Percentiles rank a stretch among this genome's conserved stretches.
These are phyloP conservation scores for Prunus salicina DNA, from an alignment of 306 rosid species.

Conservation along the genomic window DNA sequence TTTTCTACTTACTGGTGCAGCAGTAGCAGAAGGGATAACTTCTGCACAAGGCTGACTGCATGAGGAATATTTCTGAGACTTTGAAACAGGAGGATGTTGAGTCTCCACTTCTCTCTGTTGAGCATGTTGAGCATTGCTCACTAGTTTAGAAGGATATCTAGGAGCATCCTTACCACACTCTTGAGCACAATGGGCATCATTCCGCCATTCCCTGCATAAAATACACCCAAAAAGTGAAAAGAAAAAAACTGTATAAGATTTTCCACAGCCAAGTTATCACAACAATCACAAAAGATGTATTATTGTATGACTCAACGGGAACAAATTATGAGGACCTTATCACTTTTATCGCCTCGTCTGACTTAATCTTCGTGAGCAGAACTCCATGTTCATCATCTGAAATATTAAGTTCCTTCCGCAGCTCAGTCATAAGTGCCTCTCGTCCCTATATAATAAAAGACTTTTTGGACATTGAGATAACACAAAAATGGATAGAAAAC, in stretches of 20 bases:
- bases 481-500: not conserved
- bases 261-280: not conserved
- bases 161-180: not conserved
- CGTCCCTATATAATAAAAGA: not conserved
- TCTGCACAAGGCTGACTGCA: not conserved
- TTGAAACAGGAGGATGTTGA: not conserved
- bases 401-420: constrained; percentile 14
- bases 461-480: not conserved
- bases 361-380: not conserved
- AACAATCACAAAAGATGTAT: not conserved
- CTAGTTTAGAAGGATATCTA: not conserved
- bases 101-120: not conserved
- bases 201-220: constrained; percentile 2
- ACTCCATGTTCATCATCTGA: constrained; percentile 14
- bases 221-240: not conserved
- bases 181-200: not conserved
- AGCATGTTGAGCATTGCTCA: not conserved
- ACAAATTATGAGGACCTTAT: not conserved
- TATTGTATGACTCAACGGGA: not conserved
- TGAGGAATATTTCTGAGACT: not conserved
- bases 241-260: not conserved
- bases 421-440: constrained; percentile 8
- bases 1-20: constrained; percentile 5
- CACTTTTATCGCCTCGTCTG: not conserved
- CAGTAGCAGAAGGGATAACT: not conserved